These are phyloP conservation scores for Boletellus ananas DNA, from an alignment of 768 basidiomycete species.

Conservation along the genomic window DNA sequence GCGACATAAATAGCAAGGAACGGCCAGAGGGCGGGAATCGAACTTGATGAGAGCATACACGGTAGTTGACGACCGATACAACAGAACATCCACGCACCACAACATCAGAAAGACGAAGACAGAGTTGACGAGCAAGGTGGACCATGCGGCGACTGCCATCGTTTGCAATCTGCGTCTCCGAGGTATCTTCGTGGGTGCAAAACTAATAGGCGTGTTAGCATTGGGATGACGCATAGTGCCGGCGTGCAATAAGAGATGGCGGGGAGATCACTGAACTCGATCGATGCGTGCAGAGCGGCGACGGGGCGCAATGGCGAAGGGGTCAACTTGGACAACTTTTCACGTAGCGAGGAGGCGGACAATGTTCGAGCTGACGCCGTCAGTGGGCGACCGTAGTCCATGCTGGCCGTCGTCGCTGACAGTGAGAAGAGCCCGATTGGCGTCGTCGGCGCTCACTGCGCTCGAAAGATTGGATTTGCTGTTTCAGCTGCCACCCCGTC, in stretches of 20 bases:
- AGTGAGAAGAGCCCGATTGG: background rate
- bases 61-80: background rate
- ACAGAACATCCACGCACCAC: constrained; percentile 49
- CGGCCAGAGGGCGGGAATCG: constrained; percentile 88
- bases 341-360: constrained; percentile 61
- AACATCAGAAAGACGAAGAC: constrained; percentile 70
- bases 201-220: constrained; percentile 41
- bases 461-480: constrained; percentile 1
- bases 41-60: constrained; percentile 44
- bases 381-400: constrained; percentile 34
- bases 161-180: constrained; percentile 85
- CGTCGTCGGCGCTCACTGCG: background rate
- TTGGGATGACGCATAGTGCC: background rate
- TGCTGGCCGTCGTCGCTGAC: constrained; percentile 10
- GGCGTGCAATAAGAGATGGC: background rate
- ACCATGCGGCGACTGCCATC: constrained; percentile 84
- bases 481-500: too few relatives aligned
- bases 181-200: constrained; percentile 84
- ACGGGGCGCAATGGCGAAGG: constrained; percentile 60
- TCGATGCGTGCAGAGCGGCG: constrained; percentile 63
- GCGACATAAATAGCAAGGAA: constrained; percentile 69
- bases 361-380: constrained; percentile 44
- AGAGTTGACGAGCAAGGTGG: constrained; percentile 69
- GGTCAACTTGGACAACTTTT: constrained; percentile 56
- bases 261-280: constrained; percentile 51